phyloP scores from a whole-genome alignment of 83 land plant species.

The Picea mariana region DNA sequence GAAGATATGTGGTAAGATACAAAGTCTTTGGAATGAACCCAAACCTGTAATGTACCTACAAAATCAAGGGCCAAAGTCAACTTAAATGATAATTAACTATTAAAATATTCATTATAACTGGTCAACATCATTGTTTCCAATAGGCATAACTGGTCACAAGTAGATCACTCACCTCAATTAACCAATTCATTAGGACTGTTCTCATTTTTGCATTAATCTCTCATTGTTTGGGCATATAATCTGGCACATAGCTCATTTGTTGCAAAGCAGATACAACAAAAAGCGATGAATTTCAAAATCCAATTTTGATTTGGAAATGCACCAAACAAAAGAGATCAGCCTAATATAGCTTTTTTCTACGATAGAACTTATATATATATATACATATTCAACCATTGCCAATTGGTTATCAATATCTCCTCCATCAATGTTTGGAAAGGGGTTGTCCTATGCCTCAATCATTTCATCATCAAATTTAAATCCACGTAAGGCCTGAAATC shows the following conservation, averaged over 20 bases:
- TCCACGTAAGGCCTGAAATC: constrained; percentile 5
- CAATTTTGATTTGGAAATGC: not conserved
- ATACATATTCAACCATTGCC: not conserved
- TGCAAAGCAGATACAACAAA: not conserved
- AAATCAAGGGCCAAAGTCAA: not conserved
- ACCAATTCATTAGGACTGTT: constrained; percentile 35
- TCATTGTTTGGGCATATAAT: no score
- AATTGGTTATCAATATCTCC: constrained; percentile 34
- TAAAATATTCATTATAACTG: no score
- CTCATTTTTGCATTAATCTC: no score
- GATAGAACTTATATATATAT: constrained; percentile 61
- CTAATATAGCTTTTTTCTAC: constrained; percentile 33
- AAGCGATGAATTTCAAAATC: not conserved
- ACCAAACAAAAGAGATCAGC: not conserved
- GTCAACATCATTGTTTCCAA: not conserved
- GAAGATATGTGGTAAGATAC: not conserved
- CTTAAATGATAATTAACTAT: no score
- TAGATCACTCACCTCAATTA: constrained; percentile 31
- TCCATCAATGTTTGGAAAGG: constrained; percentile 42
- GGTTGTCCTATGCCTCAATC: constrained; percentile 28
- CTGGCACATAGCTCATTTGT: constrained; percentile 20
- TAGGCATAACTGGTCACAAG: not conserved
- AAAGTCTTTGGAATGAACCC: constrained; percentile 1
- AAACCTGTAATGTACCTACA: constrained; percentile 25
- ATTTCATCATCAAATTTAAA: constrained; percentile 12